Evolutionary conservation across 352 stramenopile species (phyloP).

Genomic region (Phytophthora ramorum): DNA sequence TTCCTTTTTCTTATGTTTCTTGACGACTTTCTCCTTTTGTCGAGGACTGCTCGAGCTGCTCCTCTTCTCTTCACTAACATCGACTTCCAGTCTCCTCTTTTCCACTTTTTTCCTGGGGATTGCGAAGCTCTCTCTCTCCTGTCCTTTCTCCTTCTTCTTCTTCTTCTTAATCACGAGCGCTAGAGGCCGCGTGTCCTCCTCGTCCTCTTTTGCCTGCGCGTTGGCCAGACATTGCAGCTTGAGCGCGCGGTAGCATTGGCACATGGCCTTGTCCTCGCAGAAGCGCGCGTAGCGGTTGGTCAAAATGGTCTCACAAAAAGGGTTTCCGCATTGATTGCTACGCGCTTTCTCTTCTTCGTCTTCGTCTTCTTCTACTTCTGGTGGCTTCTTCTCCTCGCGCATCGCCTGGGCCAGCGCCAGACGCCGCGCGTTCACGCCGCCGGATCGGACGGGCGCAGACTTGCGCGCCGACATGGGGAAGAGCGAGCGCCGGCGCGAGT

Average conservation of each 20-base stretch:
- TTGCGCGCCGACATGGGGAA: conserved; percentile 33
- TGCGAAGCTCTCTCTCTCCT: conserved; percentile 28
- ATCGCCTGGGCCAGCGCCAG: conserved; percentile 10
- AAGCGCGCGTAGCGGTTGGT: conserved; percentile 49
- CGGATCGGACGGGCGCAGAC: conserved; percentile 20
- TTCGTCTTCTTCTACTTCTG: conserved; percentile 10
- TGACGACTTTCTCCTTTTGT: conserved; percentile 5
- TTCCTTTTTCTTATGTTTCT: conserved; percentile 13
- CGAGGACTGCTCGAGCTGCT: conserved; percentile 10
- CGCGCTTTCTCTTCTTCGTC: conserved; percentile 2
- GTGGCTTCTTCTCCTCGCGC: not conserved
- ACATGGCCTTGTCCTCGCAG: conserved; percentile 57
- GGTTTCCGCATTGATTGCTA: conserved; percentile 49
- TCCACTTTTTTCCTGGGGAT: conserved; percentile 41
- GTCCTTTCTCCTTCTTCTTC: conserved; percentile 11
- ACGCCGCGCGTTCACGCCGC: conserved; percentile 27
- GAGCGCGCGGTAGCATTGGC: conserved; percentile 61
- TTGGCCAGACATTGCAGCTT: conserved; percentile 55
- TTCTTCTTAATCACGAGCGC: conserved; percentile 11
- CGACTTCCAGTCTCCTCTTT: conserved; percentile 3
- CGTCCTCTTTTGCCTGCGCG: conserved; percentile 24
- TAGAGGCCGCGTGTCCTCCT: conserved; percentile 24
- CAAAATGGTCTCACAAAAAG: conserved; percentile 57
- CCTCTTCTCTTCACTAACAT: not conserved
- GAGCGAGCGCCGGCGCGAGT: not conserved